These are phyloP conservation scores for Penicillium sp. DNA, from an alignment of 2,329 filamentous ascomycete species.

Conservation along the genomic window DNA sequence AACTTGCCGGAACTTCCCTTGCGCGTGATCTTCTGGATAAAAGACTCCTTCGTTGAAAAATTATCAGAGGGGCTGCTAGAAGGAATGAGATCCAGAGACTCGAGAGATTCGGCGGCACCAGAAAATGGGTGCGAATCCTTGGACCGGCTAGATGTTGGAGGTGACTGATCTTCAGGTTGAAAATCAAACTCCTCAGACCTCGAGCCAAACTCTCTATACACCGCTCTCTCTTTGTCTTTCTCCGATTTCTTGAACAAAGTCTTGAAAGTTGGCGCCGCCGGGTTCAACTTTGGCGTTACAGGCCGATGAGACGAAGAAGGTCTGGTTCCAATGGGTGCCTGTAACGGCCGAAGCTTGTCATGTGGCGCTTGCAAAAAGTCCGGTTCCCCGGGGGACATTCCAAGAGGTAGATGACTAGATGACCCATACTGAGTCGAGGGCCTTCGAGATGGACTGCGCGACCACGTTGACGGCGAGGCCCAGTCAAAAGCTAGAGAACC, in stretches of 20 bases:
- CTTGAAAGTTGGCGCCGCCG: slow-evolving; percentile 83
- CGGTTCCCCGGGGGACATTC: slow-evolving; percentile 47
- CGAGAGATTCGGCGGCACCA: slow-evolving; percentile 45
- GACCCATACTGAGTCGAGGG: slow-evolving; percentile 76
- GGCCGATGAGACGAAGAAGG: slow-evolving; percentile 58
- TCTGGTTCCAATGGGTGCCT: slow-evolving; percentile 74
- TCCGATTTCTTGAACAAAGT: slow-evolving; percentile 56
- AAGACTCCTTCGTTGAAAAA: slow-evolving; percentile 43
- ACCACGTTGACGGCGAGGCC: slow-evolving; percentile 60
- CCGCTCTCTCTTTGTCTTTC: slow-evolving; percentile 43
- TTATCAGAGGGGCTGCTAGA: slow-evolving; percentile 41
- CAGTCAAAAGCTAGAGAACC: slow-evolving; percentile 52
- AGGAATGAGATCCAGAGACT: slow-evolving; percentile 45
- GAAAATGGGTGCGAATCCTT: slow-evolving; percentile 43
- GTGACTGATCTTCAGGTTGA: slow-evolving; percentile 37
- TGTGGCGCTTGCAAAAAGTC: slow-evolving; percentile 47
- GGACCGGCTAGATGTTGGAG: slow-evolving; percentile 43
- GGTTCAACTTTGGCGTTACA: slow-evolving; percentile 67
- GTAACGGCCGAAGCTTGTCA: slow-evolving; percentile 49
- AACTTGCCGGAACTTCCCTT: slow-evolving; percentile 51
- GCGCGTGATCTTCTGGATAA: slow-evolving; percentile 50
- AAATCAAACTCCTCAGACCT: slow-evolving; percentile 25
- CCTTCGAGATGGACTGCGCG: slow-evolving; percentile 71
- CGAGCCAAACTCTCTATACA: slow-evolving; percentile 14
- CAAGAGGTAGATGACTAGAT: slow-evolving; percentile 58